These are phyloP conservation scores for Penicillium sp. DNA, from an alignment of 2,329 filamentous ascomycete genomes.

Conservation along the genomic window DNA sequence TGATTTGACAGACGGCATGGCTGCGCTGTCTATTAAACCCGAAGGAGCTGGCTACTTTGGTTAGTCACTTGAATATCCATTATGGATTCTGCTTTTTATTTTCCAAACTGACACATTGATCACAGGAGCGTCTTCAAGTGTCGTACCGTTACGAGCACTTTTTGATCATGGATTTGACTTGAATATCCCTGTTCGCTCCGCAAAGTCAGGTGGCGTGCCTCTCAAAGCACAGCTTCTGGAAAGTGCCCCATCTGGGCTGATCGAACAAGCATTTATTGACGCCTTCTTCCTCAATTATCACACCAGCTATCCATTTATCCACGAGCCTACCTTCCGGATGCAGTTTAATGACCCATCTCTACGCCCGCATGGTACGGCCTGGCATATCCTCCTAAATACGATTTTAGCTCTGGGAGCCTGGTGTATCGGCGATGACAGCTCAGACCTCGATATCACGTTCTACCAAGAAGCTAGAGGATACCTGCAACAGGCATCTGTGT, in stretches of 20 bases:
- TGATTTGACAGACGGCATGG: conserved; percentile 36
- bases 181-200: conserved; percentile 28
- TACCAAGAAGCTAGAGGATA: conserved; percentile 42
- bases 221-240: conserved; percentile 33
- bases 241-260: conserved; percentile 32
- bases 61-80: conserved; percentile 7
- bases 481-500: conserved; percentile 38
- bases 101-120: background rate
- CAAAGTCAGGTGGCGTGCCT: conserved; percentile 26
- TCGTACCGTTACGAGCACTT: conserved; percentile 33
- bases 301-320: conserved; percentile 41
- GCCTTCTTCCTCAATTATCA: conserved; percentile 44
- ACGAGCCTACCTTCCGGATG: conserved; percentile 42
- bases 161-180: conserved; percentile 35
- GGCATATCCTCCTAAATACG: conserved; percentile 42
- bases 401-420: conserved; percentile 41
- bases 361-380: conserved; percentile 35
- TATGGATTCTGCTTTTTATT: background rate
- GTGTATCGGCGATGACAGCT: conserved; percentile 35
- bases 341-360: conserved; percentile 41
- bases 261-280: conserved; percentile 38
- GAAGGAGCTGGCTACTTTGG: conserved; percentile 36
- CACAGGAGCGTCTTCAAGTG: conserved; percentile 33
- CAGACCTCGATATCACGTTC: conserved; percentile 39
- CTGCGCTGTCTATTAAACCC: conserved; percentile 34